Evolutionary conservation across 176 grass and related monocot genomes (phyloP).

Genomic region (Hordeum vulgare): DNA sequence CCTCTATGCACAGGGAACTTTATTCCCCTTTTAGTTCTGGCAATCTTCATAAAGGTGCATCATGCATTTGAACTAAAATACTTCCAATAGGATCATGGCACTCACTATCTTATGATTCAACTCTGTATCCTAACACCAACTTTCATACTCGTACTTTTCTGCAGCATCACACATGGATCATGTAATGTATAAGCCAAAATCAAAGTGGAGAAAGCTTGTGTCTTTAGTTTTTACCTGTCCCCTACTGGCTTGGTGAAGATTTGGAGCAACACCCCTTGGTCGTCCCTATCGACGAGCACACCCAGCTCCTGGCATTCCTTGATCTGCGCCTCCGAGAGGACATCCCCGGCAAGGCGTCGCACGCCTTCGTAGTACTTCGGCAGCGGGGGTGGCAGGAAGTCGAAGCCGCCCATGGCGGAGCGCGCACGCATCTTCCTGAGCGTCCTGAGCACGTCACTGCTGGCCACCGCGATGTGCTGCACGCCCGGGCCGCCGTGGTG

Average conservation of each 20-base stretch:
- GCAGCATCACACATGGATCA: background rate
- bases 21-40: background rate
- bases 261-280: constrained; percentile 87
- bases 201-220: background rate
- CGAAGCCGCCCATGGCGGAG: constrained; percentile 59
- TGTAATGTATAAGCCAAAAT: background rate
- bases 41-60: constrained; percentile 16
- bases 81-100: background rate
- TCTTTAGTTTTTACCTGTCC: constrained; percentile 71
- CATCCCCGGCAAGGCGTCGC: constrained; percentile 54
- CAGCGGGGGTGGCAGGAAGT: constrained; percentile 61
- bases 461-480: constrained; percentile 91
- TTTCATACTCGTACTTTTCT: background rate
- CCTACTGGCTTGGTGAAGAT: constrained; percentile 95
- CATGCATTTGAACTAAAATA: constrained; percentile 13
- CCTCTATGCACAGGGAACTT: background rate
- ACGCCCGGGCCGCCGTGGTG: constrained; percentile 83
- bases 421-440: constrained; percentile 65
- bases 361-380: constrained; percentile 72
- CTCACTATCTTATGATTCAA: background rate
- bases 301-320: constrained; percentile 82
- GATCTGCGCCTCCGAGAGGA: constrained; percentile 75
- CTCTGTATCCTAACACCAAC: background rate
- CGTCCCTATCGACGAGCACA: constrained; percentile 87
- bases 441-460: constrained; percentile 60